Evolutionary conservation across 75 land plant species (phyloP), one percentile per base, ranked within the genome.

Genomic region (Isoetes taiwanensis): DNA sequence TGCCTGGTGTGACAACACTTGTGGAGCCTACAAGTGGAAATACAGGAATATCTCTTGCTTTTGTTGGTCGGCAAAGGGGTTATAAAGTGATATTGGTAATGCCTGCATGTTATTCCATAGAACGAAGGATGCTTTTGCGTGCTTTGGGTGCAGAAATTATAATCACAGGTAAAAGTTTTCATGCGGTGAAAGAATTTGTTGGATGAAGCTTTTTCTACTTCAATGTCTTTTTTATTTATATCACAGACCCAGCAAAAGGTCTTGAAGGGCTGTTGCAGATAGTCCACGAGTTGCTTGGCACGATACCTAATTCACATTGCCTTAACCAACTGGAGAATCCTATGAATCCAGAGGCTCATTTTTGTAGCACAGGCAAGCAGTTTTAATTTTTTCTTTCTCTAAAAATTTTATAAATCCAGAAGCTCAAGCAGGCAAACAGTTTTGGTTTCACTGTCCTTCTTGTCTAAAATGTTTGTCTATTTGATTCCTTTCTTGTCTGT

Each of bases 1-100:
- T 50, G 12, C 28, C 56, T 10, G 68, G 68, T 11, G 59, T 56
- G 32, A 54, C 63, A 11, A 60, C 59, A 29, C 34, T 65, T 33
- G 43, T 69, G 1, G 72, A 69, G 33, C 72, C 72, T 11, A 69
- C 72, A 23, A 69, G 72, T 25, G 72, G 72, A 21, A 69, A 69
- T 54, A 69, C 67, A 16, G 72, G 68, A 16, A 42, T 69, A 10
- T 58, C 67, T 2, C 30, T 69, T 24, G 72, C 72, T 32, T 17
- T 65, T 27, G 53, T 63, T 25, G 66, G 48, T 12, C 25, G 29
- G 16, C 25, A 53, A 14, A 41, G 67, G 28, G 67, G 54, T 11
- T 69, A 69, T 33, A 69, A 69, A 42, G 59, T 63, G 2, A 31
- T 63, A 21, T 41, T 56, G 8, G 72, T 63, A 14, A 69, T 69